Percentiles rank a stretch among this genome's conserved stretches.
These are phyloP conservation scores for Casuarina glauca DNA, from an alignment of 306 rosid genomes.

Conservation along the genomic window DNA sequence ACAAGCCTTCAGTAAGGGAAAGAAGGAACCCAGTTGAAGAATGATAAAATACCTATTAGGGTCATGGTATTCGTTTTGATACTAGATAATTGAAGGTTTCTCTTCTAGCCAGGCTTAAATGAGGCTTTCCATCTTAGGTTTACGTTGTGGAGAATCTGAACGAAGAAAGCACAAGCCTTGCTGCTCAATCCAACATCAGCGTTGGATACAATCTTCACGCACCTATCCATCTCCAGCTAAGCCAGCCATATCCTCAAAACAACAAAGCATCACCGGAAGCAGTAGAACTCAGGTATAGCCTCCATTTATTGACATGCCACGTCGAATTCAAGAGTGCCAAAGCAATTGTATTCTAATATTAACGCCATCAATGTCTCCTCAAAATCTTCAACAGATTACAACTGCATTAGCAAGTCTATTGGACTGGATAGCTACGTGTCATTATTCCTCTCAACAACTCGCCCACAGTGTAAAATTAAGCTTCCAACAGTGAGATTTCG, in stretches of 20 bases:
- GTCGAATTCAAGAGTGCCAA: not conserved
- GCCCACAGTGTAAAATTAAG: not conserved
- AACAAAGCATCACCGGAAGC: too few species aligned
- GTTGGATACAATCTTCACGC: constrained; percentile 3
- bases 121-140: constrained; percentile 20
- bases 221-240: constrained; percentile 36
- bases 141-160: constrained; percentile 14
- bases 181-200: constrained; percentile 19
- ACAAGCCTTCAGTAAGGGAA: not conserved
- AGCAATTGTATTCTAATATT: not conserved
- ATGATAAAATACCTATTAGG: not conserved
- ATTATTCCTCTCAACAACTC: too few species aligned
- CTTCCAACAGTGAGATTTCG: too few species aligned
- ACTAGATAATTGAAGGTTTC: not conserved
- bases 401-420: constrained; percentile 30
- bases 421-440: not conserved
- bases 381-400: not conserved
- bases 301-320: not conserved
- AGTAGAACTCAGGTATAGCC: constrained; percentile 37
- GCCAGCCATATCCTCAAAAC: too few species aligned
- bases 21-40: not conserved
- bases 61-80: not conserved
- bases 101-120: not conserved
- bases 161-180: constrained; percentile 21
- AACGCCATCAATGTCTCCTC: not conserved